Evolutionary conservation across 306 rosid genomes (phyloP), one percentile per base, ranked within the genome.

Genomic region (Malus orientalis): DNA sequence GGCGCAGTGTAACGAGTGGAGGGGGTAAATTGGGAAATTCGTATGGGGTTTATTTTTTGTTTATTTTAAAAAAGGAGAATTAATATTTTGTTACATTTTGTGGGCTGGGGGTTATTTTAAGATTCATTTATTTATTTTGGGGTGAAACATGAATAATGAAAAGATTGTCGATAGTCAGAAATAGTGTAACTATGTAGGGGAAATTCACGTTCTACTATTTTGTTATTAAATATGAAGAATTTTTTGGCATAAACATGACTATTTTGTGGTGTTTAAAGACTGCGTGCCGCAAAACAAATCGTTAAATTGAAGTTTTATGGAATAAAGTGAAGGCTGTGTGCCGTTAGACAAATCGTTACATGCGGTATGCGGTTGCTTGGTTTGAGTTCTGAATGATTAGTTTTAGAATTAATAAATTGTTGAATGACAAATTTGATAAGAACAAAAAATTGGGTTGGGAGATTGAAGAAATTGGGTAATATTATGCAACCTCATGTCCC

Each of bases 1-100:
- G 4, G n/a, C 84, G 16, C 99, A 96, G 80, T 96, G 99, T 71
- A 91, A 77, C 74, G 82, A 91, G 79, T 91, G 88, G 88, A 87
- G 82, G 67, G 90, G 88, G 18, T 92, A 86, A 80, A 32, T 7
- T n/a, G 16, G 86, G 82, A 14, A 83, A 19, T 54, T 80, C 14
- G 1, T 0, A 5, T 3, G 10, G 49, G 82, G 84, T 44, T 59
- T 3, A 49, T 53, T 67, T 47, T 23, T 23, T 23, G 0, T 20
- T 29, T 42, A 44, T 36, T 44, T 73, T 45, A 20, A 29, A 60
- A 60, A 60, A 23, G 30, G 4, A 22, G 32, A 59, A 36, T 70
- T 4, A 74, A 64, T 22, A 63, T 1, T 13, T 60, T 44, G 51
- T 4, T 57, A 33, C 33, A 3, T 73, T 53, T 42, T 73, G 72